Evolutionary conservation across 768 basidiomycete genomes (phyloP).

Genomic region (Xerocomus potaroensis): DNA sequence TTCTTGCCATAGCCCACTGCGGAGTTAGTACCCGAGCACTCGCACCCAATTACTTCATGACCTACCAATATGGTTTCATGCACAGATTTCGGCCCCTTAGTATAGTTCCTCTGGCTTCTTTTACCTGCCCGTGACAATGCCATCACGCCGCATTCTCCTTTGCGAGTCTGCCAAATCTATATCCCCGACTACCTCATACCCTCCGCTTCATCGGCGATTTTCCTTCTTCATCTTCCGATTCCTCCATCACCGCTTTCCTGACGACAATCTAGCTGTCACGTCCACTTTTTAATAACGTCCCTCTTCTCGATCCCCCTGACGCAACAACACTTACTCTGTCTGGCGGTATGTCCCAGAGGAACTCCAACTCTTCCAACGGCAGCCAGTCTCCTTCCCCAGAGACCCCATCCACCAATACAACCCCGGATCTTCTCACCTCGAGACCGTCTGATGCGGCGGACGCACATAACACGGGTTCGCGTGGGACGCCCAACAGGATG

Average conservation of each 20-base stretch:
- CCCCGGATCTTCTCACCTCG: constrained; percentile 42
- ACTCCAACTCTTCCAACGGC: constrained; percentile 44
- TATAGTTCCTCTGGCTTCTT: constrained; percentile 25
- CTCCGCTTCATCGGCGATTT: constrained; percentile 26
- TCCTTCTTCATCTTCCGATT: constrained; percentile 24
- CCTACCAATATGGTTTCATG: constrained; percentile 31
- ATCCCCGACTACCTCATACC: constrained; percentile 26
- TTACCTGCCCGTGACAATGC: constrained; percentile 26
- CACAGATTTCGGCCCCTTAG: constrained; percentile 30
- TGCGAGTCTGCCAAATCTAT: constrained; percentile 25
- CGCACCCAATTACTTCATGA: constrained; percentile 30
- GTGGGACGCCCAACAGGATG: constrained; percentile 45
- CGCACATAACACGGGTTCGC: constrained; percentile 16
- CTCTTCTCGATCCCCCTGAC: constrained; percentile 22
- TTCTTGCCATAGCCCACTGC: constrained; percentile 24
- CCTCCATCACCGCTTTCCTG: constrained; percentile 21
- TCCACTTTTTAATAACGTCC: constrained; percentile 25
- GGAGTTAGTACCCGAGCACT: constrained; percentile 32
- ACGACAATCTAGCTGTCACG: constrained; percentile 17
- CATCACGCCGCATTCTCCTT: constrained; percentile 29
- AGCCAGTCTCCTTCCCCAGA: constrained; percentile 49
- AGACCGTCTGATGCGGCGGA: constrained; percentile 34
- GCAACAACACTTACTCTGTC: constrained; percentile 13
- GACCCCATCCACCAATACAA: constrained; percentile 39
- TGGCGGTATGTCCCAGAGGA: constrained; percentile 46